Evolutionary conservation across 2,329 filamentous ascomycete genomes (phyloP).

Genomic region (Exophiala alcalophila): DNA sequence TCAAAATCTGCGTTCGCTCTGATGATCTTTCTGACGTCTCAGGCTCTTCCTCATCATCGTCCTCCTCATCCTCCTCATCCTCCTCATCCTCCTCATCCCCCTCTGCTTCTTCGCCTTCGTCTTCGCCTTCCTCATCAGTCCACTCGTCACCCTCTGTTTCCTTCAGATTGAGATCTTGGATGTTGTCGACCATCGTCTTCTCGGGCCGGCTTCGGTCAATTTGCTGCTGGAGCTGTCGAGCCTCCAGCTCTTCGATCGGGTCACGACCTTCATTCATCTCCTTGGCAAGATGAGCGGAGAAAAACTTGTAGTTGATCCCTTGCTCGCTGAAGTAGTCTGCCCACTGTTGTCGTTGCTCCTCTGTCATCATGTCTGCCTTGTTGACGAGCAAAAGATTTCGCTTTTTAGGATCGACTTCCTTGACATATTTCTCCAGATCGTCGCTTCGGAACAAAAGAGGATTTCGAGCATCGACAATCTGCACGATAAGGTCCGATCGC

Average conservation of each 20-base stretch:
- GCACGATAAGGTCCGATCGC: slow-evolving; percentile 88
- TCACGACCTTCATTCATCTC: slow-evolving; percentile 75
- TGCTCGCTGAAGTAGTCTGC: slow-evolving; percentile 78
- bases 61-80: slow-evolving; percentile 44
- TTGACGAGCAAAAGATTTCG: slow-evolving; percentile 91
- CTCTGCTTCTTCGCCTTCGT: slow-evolving; percentile 44
- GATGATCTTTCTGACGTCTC: slow-evolving; percentile 21
- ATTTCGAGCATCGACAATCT: slow-evolving; percentile 97
- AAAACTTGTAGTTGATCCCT: slow-evolving; percentile 89
- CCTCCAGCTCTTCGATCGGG: slow-evolving; percentile 50
- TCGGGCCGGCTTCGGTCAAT: slow-evolving; percentile 22
- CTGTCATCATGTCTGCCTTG: slow-evolving; percentile 98
- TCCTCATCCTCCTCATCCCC: slow-evolving; percentile 38
- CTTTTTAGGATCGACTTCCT: slow-evolving; percentile 84
- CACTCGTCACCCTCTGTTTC: slow-evolving; percentile 32
- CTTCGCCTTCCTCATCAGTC: slow-evolving; percentile 44
- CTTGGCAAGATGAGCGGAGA: slow-evolving; percentile 89
- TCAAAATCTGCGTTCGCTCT: slow-evolving; percentile 69
- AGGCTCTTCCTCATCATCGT: slow-evolving; percentile 47
- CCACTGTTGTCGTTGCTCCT: slow-evolving; percentile 77
- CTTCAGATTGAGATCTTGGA: slow-evolving; percentile 28
- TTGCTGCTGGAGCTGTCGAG: slow-evolving; percentile 32
- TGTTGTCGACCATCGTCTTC: slow-evolving; percentile 23
- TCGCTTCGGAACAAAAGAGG: slow-evolving; percentile 91
- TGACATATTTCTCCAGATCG: slow-evolving; percentile 90